These are phyloP conservation scores for Breynia disticha DNA, from an alignment of 441 rosid species.

Conservation along the genomic window DNA sequence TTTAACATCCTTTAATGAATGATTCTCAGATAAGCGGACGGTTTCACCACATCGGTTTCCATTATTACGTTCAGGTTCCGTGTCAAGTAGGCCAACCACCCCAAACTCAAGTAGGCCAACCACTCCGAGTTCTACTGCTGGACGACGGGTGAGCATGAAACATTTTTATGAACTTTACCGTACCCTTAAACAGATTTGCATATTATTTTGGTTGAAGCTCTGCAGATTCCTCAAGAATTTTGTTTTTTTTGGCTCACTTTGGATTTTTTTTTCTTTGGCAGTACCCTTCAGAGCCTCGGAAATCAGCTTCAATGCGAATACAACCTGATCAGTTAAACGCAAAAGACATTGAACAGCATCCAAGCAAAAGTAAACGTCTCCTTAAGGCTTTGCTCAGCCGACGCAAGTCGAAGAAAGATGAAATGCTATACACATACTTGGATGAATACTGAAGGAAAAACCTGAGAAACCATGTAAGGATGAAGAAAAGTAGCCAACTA, in stretches of 20 bases:
- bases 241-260: not conserved
- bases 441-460: constrained; percentile 59
- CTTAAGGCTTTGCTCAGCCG: constrained; percentile 85
- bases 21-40: constrained; percentile 49
- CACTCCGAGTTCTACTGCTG: constrained; percentile 46
- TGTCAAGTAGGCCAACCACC: constrained; percentile 47
- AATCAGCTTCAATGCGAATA: constrained; percentile 57
- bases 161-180: not conserved
- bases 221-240: not conserved
- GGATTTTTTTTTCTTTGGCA: constrained; percentile 21
- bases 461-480: not conserved
- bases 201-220: constrained; percentile 4
- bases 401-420: constrained; percentile 91
- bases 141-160: constrained; percentile 38
- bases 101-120: constrained; percentile 57
- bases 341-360: constrained; percentile 51
- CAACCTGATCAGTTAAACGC: constrained; percentile 42
- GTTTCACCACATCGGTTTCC: constrained; percentile 75
- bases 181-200: constrained; percentile 2
- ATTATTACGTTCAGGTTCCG: constrained; percentile 59
- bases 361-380: constrained; percentile 83
- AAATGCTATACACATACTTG: constrained; percentile 70
- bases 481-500: constrained; percentile 4
- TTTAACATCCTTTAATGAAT: not conserved
- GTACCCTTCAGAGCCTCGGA: constrained; percentile 79